These are phyloP conservation scores for Ceratocystis diversiconidia DNA, from an alignment of 2,329 filamentous ascomycete genomes.

Conservation along the genomic window DNA sequence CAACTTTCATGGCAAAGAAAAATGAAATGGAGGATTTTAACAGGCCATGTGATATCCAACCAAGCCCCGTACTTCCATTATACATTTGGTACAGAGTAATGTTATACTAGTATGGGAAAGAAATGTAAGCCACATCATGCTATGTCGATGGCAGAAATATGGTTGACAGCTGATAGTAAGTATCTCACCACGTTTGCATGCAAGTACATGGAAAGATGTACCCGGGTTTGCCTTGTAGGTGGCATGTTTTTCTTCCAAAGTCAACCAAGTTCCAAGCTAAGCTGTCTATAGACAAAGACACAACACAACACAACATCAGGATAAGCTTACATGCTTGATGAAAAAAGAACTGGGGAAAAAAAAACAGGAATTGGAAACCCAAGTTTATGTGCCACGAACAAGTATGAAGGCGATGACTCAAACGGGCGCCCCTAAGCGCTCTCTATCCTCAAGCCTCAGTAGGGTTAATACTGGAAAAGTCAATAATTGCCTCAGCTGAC, in stretches of 20 bases:
- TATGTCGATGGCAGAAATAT: neutral
- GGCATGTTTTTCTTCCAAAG: neutral
- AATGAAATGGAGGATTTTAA: neutral
- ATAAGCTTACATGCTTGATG: neutral
- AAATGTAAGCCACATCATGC: neutral
- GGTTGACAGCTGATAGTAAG: neutral
- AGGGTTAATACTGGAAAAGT: conserved; percentile 23
- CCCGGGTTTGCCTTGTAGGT: neutral
- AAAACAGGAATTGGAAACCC: neutral
- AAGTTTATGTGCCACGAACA: neutral
- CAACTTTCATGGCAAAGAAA: neutral
- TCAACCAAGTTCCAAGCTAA: neutral
- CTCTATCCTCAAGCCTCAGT: conserved; percentile 1
- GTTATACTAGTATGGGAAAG: neutral
- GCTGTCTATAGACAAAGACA: neutral
- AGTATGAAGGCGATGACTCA: neutral
- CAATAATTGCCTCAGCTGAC: conserved; percentile 25
- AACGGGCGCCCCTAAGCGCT: too few relatives aligned
- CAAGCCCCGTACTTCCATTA: neutral
- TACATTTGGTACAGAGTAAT: neutral
- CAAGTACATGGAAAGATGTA: neutral
- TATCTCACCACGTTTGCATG: neutral
- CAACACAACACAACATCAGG: neutral
- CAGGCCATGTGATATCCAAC: neutral
- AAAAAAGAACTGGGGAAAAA: neutral